phyloP scores from a whole-genome alignment of 208 protist species.

The Spongospora subterranea region DNA sequence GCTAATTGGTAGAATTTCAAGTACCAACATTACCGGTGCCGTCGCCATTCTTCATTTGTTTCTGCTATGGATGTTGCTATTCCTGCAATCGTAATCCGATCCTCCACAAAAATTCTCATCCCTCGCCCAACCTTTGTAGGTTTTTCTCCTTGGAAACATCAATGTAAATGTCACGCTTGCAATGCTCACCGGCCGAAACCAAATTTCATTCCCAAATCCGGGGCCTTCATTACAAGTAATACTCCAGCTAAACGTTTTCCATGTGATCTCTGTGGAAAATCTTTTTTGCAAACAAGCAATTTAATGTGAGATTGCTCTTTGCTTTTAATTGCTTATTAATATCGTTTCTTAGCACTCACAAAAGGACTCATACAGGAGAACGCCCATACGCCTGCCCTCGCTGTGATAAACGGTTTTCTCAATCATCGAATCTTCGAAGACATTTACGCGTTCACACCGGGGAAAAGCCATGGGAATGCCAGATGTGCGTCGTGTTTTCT shows the following conservation, averaged over 20 bases:
- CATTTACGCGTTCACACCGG: constrained; percentile 40
- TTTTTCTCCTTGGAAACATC: neutral
- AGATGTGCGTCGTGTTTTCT: neutral
- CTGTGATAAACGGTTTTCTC: constrained; percentile 36
- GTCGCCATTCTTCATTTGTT: too few relatives aligned
- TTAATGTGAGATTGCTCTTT: neutral
- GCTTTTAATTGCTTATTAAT: neutral
- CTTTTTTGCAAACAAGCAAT: neutral
- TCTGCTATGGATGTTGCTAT: neutral
- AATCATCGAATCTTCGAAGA: neutral
- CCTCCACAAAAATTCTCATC: neutral
- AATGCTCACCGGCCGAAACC: neutral
- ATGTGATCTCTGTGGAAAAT: neutral
- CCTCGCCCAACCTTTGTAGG: neutral
- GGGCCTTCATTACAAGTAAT: neutral
- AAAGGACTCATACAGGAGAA: constrained; percentile 43
- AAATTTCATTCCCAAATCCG: neutral
- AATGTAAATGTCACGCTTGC: neutral
- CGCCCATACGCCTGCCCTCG: constrained; percentile 10
- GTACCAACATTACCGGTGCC: too few relatives aligned
- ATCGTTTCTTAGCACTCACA: neutral
- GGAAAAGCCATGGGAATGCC: constrained; percentile 40
- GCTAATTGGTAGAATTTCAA: too few relatives aligned
- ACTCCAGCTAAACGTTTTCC: neutral
- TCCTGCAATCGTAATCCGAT: neutral